Percentiles rank a stretch among this genome's conserved stretches.
phyloP scores from a whole-genome alignment of 257 asterid species.

The Solanum medicagineum region DNA sequence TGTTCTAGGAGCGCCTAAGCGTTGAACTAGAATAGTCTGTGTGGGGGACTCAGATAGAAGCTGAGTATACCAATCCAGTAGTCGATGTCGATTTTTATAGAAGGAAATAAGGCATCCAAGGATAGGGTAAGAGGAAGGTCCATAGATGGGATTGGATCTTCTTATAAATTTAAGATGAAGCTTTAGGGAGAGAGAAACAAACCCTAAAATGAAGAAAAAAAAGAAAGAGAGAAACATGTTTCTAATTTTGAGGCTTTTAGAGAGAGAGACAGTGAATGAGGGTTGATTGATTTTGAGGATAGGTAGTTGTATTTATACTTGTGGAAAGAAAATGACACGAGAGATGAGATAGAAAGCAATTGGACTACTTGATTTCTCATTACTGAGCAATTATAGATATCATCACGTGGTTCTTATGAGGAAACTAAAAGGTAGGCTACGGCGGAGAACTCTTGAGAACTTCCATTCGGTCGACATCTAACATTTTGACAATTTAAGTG shows the following conservation, averaged over 20 bases:
- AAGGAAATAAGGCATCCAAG: slow-evolving; percentile 38
- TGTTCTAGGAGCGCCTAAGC: slow-evolving; percentile 21
- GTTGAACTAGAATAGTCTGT: slow-evolving; percentile 5
- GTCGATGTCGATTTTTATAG: slow-evolving; percentile 45
- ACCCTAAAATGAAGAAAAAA: slow-evolving; percentile 8
- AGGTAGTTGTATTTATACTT: neutral
- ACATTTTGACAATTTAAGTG: too few species aligned
- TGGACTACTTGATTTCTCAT: neutral
- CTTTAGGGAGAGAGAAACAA: neutral
- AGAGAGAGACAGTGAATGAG: neutral
- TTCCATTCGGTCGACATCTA: neutral
- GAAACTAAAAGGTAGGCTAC: neutral
- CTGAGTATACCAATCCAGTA: slow-evolving; percentile 54
- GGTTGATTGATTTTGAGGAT: neutral
- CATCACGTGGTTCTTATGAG: neutral
- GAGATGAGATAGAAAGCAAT: neutral
- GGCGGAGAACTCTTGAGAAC: too few species aligned
- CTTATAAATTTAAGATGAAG: neutral
- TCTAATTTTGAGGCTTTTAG: neutral
- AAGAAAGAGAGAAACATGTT: slow-evolving; percentile 5
- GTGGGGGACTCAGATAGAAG: slow-evolving; percentile 23
- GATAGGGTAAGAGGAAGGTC: slow-evolving; percentile 5
- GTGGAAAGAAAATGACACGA: neutral
- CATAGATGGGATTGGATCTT: neutral
- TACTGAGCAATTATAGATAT: neutral